Evolutionary conservation across 2,329 filamentous ascomycete species (phyloP).

Genomic region (Venturia pyrina): DNA sequence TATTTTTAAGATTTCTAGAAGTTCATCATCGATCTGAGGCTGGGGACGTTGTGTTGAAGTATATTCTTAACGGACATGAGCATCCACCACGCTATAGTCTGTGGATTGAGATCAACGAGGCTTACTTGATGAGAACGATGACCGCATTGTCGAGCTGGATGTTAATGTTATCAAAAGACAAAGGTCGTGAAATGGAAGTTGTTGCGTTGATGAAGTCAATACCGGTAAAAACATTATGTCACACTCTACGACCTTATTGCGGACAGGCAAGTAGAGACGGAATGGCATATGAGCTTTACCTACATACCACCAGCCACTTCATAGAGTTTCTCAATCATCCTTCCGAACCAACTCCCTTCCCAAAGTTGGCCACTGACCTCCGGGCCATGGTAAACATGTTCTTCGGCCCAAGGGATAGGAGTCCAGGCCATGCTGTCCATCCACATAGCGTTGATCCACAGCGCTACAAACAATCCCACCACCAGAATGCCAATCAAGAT

Average conservation of each 20-base stretch:
- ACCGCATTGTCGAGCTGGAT: too few species aligned
- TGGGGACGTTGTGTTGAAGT: too few species aligned
- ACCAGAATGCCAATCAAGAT: neutral
- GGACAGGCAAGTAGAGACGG: neutral
- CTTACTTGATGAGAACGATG: too few species aligned
- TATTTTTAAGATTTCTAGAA: too few species aligned
- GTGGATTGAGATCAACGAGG: too few species aligned
- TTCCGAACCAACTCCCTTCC: slow-evolving; percentile 1
- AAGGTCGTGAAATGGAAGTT: too few species aligned
- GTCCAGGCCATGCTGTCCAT: neutral
- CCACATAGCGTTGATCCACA: slow-evolving; percentile 8
- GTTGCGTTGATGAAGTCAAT: too few species aligned
- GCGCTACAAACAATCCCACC: neutral
- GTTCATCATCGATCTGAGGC: too few species aligned
- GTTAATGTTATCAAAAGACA: too few species aligned
- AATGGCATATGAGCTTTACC: neutral
- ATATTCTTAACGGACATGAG: too few species aligned
- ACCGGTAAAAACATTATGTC: too few species aligned
- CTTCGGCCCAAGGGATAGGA: slow-evolving; percentile 5
- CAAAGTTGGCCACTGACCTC: neutral
- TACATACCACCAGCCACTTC: neutral
- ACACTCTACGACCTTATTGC: neutral
- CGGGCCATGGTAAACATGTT: neutral
- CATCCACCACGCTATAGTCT: too few species aligned
- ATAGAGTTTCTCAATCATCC: neutral